These are phyloP conservation scores for Aspergillus udagawae DNA, from an alignment of 2,329 filamentous ascomycete species.

Conservation along the genomic window DNA sequence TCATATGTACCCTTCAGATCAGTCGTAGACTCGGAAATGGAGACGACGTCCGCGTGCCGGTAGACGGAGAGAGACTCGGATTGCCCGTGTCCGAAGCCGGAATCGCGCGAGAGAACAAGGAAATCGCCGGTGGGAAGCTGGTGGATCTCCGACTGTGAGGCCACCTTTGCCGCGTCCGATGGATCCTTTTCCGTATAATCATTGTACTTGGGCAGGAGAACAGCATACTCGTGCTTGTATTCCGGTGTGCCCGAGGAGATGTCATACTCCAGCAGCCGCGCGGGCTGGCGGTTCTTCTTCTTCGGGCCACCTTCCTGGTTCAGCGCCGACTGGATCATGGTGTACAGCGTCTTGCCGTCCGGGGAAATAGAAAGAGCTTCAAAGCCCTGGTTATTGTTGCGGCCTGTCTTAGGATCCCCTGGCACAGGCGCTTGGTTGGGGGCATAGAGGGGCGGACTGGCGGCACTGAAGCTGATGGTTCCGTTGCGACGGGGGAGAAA, in stretches of 20 bases:
- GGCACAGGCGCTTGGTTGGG: conserved; percentile 48
- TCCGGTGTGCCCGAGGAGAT: conserved; percentile 44
- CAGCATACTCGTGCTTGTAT: conserved; percentile 61
- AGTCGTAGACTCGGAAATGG: conserved; percentile 55
- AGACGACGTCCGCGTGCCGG: conserved; percentile 66
- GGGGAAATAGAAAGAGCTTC: conserved; percentile 63
- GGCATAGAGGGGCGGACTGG: conserved; percentile 60
- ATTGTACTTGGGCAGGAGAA: conserved; percentile 58
- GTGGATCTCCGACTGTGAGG: conserved; percentile 66
- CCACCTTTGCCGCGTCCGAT: conserved; percentile 49
- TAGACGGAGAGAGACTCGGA: conserved; percentile 54
- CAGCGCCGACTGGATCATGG: conserved; percentile 62
- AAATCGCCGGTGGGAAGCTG: conserved; percentile 62
- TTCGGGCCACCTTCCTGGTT: conserved; percentile 59
- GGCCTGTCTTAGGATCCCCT: conserved; percentile 56
- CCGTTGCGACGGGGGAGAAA: conserved; percentile 62
- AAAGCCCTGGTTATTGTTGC: conserved; percentile 71
- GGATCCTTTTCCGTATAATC: conserved; percentile 47
- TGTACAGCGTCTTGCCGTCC: conserved; percentile 61
- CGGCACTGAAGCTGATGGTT: conserved; percentile 58
- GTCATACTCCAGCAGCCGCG: conserved; percentile 63
- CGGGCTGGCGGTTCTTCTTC: conserved; percentile 53
- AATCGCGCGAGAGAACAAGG: conserved; percentile 63
- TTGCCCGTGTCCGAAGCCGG: conserved; percentile 56
- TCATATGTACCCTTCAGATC: conserved; percentile 53